phyloP scores from a whole-genome alignment of 2,329 filamentous ascomycete species.

The Aspergillus sclerotialis region DNA sequence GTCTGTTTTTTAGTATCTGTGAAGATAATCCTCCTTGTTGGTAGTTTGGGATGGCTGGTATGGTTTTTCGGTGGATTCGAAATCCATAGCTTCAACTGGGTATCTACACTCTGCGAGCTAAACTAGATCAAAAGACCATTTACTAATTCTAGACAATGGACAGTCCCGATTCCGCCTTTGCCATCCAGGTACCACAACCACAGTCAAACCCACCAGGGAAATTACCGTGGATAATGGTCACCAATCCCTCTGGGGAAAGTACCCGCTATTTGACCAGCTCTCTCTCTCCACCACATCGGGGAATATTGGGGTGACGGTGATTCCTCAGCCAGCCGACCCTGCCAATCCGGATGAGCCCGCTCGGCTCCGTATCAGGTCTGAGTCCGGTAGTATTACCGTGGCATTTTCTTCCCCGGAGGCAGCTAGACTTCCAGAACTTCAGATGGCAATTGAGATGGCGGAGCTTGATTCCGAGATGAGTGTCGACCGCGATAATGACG shows the following conservation, averaged over 20 bases:
- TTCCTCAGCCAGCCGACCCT: conserved; percentile 25
- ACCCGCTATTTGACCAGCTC: conserved; percentile 25
- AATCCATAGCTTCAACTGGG: no score
- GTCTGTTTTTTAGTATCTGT: no score
- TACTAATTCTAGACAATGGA: no score
- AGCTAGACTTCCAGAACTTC: conserved; percentile 2
- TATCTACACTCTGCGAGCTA: no score
- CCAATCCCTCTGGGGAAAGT: conserved; percentile 19
- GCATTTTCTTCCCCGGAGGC: conserved; percentile 9
- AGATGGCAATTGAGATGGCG: conserved; percentile 2
- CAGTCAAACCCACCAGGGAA: conserved; percentile 3
- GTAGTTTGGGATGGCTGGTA: no score
- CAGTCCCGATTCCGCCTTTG: no score
- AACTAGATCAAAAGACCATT: no score
- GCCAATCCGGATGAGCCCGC: conserved; percentile 19
- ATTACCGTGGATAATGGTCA: conserved; percentile 12
- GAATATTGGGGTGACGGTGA: conserved; percentile 20
- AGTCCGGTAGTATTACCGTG: conserved; percentile 20
- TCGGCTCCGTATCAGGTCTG: conserved; percentile 16
- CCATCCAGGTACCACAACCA: no score
- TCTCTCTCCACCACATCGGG: conserved; percentile 24
- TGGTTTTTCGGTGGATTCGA: no score
- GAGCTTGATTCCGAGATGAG: not conserved
- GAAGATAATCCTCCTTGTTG: no score
- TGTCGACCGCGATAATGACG: not conserved